Evolutionary conservation across 108 stramenopile genomes (phyloP).

Genomic region (Fragilaria crotonensis): DNA sequence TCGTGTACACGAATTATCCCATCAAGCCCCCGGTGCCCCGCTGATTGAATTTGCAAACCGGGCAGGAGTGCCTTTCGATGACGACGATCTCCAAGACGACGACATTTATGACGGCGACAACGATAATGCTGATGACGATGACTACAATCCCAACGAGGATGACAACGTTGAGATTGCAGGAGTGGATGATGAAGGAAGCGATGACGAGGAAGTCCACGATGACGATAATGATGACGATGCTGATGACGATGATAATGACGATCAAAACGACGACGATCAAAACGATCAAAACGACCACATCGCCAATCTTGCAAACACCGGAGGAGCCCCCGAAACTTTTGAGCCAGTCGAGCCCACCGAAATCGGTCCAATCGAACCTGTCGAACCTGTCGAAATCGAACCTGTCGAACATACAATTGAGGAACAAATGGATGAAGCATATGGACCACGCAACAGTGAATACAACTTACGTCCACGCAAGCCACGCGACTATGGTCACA

Average conservation of each 20-base stretch:
- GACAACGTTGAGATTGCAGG: not conserved
- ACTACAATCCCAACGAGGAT: not conserved
- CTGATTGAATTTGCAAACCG: not conserved
- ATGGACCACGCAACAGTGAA: not conserved
- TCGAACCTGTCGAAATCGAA: too few relatives aligned
- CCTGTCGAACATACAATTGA: not conserved
- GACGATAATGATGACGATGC: constrained; percentile 1
- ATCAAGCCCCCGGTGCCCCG: constrained; percentile 2
- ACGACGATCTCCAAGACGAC: constrained; percentile 1
- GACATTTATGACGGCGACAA: constrained; percentile 8
- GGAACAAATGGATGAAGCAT: not conserved
- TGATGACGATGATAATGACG: not conserved
- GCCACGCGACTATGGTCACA: not conserved
- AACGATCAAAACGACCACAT: not conserved
- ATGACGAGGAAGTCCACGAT: not conserved
- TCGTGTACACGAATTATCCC: constrained; percentile 1
- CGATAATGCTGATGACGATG: constrained; percentile 3
- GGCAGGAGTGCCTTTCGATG: not conserved
- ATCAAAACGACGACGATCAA: not conserved
- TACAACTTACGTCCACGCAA: constrained; percentile 5
- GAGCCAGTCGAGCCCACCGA: too few relatives aligned
- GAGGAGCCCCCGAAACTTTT: too few relatives aligned
- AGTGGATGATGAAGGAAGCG: too few relatives aligned
- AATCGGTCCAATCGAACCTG: too few relatives aligned
- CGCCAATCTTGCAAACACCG: too few relatives aligned